Conservation (phyloP, 768 basidiomycete species). For the Rhodotorula kratochvilovae region DNA sequence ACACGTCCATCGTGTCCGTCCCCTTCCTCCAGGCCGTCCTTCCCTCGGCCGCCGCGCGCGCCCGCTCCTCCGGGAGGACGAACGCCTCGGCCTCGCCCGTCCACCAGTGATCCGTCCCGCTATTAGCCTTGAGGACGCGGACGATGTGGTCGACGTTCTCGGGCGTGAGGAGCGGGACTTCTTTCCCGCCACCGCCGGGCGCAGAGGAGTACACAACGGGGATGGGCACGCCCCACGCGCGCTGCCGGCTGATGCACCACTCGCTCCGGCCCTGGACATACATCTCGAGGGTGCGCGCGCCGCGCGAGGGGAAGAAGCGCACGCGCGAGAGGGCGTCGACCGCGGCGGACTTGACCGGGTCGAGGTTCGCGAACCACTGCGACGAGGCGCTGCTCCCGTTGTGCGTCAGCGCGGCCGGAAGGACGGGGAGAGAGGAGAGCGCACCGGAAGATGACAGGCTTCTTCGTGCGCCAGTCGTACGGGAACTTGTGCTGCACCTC, state of each 20-base stretch:
- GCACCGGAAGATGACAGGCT: conserved; percentile 85
- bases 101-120: conserved; percentile 88
- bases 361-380: conserved; percentile 95
- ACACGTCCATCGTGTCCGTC: conserved; percentile 96
- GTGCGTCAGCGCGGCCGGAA: background rate
- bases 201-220: conserved; percentile 63
- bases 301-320: conserved; percentile 67
- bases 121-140: conserved; percentile 63
- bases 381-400: conserved; percentile 66
- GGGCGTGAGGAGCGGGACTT: conserved; percentile 58
- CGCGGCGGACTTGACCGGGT: conserved; percentile 72
- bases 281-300: conserved; percentile 78
- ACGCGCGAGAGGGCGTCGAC: conserved; percentile 65
- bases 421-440: conserved; percentile 38
- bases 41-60: conserved; percentile 55
- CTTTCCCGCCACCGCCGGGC: background rate
- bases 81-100: conserved; percentile 76
- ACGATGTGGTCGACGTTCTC: conserved; percentile 71
- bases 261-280: conserved; percentile 84
- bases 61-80: conserved; percentile 59
- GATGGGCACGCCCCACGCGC: conserved; percentile 96
- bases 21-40: conserved; percentile 67
- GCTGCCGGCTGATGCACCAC: conserved; percentile 98
- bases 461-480: conserved; percentile 92
- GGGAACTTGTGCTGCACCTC: conserved; percentile 82